A percentile compares a stretch with the other conserved stretches of the same genome.
phyloP scores from a whole-genome alignment of 768 basidiomycete genomes.

The Naganishia kalamii region DNA sequence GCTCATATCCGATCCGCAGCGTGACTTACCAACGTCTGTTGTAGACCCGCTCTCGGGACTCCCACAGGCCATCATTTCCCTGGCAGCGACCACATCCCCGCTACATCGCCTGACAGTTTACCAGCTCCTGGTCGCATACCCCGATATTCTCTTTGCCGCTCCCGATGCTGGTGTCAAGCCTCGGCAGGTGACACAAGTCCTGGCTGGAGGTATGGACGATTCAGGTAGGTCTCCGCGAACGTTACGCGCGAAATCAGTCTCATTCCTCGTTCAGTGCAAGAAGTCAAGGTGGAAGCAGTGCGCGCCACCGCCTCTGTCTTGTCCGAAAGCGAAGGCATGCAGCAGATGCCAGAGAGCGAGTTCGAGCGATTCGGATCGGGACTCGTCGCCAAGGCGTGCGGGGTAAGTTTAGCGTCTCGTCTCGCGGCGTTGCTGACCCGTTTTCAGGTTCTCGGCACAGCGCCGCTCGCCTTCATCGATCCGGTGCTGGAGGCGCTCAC shows the following conservation, averaged over 20 bases:
- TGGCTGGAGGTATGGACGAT: slow-evolving; percentile 24
- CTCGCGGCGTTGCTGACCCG: neutral
- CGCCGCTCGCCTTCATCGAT: neutral
- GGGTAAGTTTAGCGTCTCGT: slow-evolving; percentile 18
- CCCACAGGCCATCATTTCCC: slow-evolving; percentile 5
- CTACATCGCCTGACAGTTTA: slow-evolving; percentile 23
- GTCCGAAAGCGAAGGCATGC: neutral
- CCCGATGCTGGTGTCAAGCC: slow-evolving; percentile 14
- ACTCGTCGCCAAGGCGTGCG: slow-evolving; percentile 22
- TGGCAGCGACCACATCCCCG: slow-evolving; percentile 18
- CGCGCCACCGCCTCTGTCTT: neutral
- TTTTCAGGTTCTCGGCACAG: slow-evolving; percentile 9
- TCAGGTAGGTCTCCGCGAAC: too few species aligned
- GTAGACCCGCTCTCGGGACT: slow-evolving; percentile 14
- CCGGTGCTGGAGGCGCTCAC: neutral
- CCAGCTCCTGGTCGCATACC: slow-evolving; percentile 19
- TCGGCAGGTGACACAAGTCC: slow-evolving; percentile 27
- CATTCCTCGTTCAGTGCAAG: too few species aligned
- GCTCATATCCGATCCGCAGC: too few species aligned
- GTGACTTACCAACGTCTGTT: neutral
- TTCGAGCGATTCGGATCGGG: slow-evolving; percentile 16
- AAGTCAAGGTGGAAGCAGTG: slow-evolving; percentile 1
- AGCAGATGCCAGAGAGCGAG: neutral
- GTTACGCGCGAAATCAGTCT: too few species aligned
- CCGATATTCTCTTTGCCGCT: slow-evolving; percentile 5